phyloP scores from a whole-genome alignment of 345 rosid species.

The thale cress (Arabidopsis thaliana) region TAIR10.1 NC_003076.8:26568001-26568500 shows the following conservation, averaged over 20 bases:
- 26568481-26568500: neutral
- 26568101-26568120: neutral
- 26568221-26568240: too few species aligned
- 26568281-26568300: neutral
- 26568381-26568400: neutral
- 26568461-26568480: constrained; percentile 45
- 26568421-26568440: constrained; percentile 95
- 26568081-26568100: too few species aligned
- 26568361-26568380: accelerated
- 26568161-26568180: neutral
- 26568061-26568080: too few species aligned
- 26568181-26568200: neutral
- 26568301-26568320: neutral
- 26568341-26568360: neutral
- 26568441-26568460: constrained; percentile 79
- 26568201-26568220: neutral
- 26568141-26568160: neutral
- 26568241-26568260: too few species aligned
- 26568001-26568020: too few species aligned
- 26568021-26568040: neutral
- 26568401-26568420: constrained; percentile 57
- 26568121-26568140: neutral
- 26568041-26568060: neutral
- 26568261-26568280: neutral
- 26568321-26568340: neutral